Percentiles rank a stretch among this genome's conserved stretches.
Evolutionary conservation across 305 asterid species (phyloP).

Genomic region (Plantago coronopus): DNA sequence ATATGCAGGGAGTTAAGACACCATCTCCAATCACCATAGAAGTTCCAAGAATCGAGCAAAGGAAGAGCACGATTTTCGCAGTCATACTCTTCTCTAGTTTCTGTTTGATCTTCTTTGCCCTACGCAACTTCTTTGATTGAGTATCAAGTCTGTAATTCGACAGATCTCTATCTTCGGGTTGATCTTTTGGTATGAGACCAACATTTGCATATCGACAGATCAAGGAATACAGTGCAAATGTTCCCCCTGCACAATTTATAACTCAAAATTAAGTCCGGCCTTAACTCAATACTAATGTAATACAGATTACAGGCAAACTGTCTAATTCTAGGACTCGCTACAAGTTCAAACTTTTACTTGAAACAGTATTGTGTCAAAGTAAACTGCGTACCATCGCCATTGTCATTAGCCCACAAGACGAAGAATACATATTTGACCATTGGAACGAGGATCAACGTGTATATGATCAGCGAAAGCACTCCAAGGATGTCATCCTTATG

Average conservation of each 20-base stretch:
- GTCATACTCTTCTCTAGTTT: constrained; percentile 45
- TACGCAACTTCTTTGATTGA: constrained; percentile 44
- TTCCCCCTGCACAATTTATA: constrained; percentile 47
- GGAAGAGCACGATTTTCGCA: constrained; percentile 50
- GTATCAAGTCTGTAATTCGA: constrained; percentile 55
- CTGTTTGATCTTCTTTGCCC: constrained; percentile 48
- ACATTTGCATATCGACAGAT: constrained; percentile 74
- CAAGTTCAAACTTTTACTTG: neutral
- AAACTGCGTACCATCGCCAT: neutral
- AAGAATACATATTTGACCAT: constrained; percentile 3
- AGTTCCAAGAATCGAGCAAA: constrained; percentile 59
- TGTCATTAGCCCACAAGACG: constrained; percentile 1
- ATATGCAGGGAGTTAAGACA: constrained; percentile 74
- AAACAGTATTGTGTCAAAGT: no score
- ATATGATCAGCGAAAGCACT: neutral
- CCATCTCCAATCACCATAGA: constrained; percentile 91
- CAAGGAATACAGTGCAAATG: constrained; percentile 77
- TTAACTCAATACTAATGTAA: no score
- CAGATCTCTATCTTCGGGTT: constrained; percentile 59
- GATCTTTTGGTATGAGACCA: constrained; percentile 61
- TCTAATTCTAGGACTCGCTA: neutral
- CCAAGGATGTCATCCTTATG: neutral
- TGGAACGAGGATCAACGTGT: neutral
- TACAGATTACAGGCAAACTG: no score
- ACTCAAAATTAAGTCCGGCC: no score